phyloP scores from a whole-genome alignment of 2,329 filamentous ascomycete species.

The Domatiomyces catenatus region DNA sequence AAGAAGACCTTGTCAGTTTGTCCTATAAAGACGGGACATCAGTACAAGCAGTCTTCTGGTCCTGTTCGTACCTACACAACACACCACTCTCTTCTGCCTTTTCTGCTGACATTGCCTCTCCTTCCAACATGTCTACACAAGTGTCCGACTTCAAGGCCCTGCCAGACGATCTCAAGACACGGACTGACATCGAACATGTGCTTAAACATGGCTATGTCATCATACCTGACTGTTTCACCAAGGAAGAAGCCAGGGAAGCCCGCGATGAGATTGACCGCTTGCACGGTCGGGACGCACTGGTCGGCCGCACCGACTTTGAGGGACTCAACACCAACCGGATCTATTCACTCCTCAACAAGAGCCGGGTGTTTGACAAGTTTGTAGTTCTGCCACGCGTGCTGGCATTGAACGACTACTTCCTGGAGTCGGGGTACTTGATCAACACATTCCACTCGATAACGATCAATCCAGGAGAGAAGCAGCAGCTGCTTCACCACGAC shows the following conservation, averaged over 20 bases:
- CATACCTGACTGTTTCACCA: conserved; percentile 21
- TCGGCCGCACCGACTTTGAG: conserved; percentile 26
- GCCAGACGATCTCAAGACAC: conserved; percentile 13
- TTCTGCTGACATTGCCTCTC: no score
- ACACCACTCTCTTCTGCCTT: no score
- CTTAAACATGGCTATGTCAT: conserved; percentile 25
- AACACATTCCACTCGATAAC: conserved; percentile 25
- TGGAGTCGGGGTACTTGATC: conserved; percentile 25
- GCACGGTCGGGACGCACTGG: conserved; percentile 18
- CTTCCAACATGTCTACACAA: conserved; percentile 1
- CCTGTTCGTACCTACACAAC: no score
- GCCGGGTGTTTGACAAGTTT: conserved; percentile 26
- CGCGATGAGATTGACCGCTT: conserved; percentile 22
- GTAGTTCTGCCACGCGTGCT: conserved; percentile 22
- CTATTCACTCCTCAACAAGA: conserved; percentile 27
- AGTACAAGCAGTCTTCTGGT: no score
- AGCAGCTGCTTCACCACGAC: conserved; percentile 26
- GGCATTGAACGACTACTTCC: conserved; percentile 27
- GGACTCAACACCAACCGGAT: conserved; percentile 25
- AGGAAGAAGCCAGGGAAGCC: conserved; percentile 20
- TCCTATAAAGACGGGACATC: no score
- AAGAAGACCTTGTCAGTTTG: no score
- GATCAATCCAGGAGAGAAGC: conserved; percentile 22
- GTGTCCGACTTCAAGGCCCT: conserved; percentile 2
- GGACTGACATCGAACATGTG: conserved; percentile 19